Evolutionary conservation across 2,329 filamentous ascomycete species (phyloP).

Genomic region (Trichophyton mentagrophytes): DNA sequence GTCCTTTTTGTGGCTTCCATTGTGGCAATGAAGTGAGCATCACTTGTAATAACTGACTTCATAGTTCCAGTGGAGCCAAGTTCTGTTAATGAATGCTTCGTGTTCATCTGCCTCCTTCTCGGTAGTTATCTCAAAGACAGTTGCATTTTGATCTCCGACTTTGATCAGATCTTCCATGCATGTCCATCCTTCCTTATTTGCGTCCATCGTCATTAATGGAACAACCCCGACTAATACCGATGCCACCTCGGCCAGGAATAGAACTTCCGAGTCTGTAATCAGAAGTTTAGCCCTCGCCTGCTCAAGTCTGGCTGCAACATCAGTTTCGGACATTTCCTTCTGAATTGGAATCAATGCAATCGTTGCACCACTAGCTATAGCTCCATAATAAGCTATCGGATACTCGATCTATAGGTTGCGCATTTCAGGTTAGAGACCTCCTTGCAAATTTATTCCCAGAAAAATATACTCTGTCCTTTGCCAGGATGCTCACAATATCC

Average conservation of each 20-base stretch:
- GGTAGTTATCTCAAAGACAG: conserved; percentile 9
- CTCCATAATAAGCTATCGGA: conserved; percentile 17
- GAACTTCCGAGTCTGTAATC: conserved; percentile 14
- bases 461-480: conserved; percentile 12
- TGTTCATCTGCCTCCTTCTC: conserved; percentile 9
- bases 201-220: conserved; percentile 5
- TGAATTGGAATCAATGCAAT: conserved; percentile 17
- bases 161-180: conserved; percentile 3
- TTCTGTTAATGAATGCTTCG: conserved; percentile 16
- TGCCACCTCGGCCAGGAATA: conserved; percentile 12
- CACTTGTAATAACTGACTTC: conserved; percentile 16
- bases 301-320: conserved; percentile 15
- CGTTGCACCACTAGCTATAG: conserved; percentile 17
- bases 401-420: conserved; percentile 15
- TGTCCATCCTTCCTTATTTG: conserved; percentile 2
- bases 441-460: not conserved
- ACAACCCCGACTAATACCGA: conserved; percentile 9
- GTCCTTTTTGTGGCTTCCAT: conserved; percentile 16
- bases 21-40: conserved; percentile 16
- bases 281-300: conserved; percentile 16
- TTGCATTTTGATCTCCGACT: not conserved
- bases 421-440: not conserved
- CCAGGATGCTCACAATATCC: conserved; percentile 13
- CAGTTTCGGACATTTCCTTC: conserved; percentile 14
- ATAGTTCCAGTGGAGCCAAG: conserved; percentile 15